These are phyloP conservation scores for Fusarium irregulare DNA, from an alignment of 2,329 filamentous ascomycete species.

Conservation along the genomic window DNA sequence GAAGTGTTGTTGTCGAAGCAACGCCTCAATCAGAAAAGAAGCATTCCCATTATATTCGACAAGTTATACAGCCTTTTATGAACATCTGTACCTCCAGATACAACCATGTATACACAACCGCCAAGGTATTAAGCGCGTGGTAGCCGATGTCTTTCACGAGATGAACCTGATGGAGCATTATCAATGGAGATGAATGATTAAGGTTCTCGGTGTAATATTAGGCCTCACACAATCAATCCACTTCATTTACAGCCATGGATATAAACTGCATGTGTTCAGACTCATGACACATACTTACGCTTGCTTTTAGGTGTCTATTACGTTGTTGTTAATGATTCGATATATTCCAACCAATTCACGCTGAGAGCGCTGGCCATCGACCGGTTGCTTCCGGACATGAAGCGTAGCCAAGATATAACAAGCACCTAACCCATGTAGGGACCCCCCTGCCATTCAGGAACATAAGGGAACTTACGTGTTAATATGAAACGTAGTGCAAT, in stretches of 20 bases:
- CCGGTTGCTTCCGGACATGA: slow-evolving; percentile 22
- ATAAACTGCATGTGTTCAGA: neutral
- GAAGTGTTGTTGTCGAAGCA: neutral
- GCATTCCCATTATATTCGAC: neutral
- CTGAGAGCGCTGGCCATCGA: slow-evolving; percentile 5
- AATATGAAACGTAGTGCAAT: slow-evolving; percentile 30
- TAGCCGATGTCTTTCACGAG: neutral
- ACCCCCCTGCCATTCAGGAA: slow-evolving; percentile 20
- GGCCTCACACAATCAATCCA: slow-evolving; percentile 1
- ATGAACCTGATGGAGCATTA: neutral
- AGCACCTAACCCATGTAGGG: slow-evolving; percentile 13
- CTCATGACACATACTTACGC: neutral
- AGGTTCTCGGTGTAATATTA: slow-evolving; percentile 9
- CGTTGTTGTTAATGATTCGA: neutral
- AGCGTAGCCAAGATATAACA: slow-evolving; percentile 24
- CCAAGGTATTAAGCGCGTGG: neutral
- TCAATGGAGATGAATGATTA: neutral
- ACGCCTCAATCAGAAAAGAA: neutral
- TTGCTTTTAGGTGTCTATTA: neutral
- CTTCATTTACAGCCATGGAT: neutral
- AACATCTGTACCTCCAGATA: neutral
- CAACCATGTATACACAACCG: neutral
- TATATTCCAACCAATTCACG: neutral
- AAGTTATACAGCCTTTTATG: neutral
- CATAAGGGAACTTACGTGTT: neutral